Base-by-base conservation (phyloP, 805 yeast species). In the Saturnispora gosingensis region DNA sequence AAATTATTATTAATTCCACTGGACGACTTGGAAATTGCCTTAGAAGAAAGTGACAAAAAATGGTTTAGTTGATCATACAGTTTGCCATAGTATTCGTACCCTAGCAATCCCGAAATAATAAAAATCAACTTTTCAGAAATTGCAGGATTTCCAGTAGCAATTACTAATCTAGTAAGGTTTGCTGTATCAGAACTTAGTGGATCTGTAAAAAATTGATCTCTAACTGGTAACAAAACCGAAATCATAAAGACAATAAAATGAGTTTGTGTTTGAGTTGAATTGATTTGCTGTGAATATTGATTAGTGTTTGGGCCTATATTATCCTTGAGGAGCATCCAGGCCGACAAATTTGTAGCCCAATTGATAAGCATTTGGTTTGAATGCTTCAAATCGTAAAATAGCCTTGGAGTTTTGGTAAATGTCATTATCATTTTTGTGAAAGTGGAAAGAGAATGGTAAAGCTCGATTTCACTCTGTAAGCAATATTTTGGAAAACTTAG, bases 271-370 rank as follows among this genome's bases (percentile, higher is more conserved):
- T 42, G 46, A 10, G 32, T 32, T 13, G 28, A 8, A 15, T 35
- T 39, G 13, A 7, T 16, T 36, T 44, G 46, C 5, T 16, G 36
- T 10, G 27, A 15, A 10, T 16, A 8, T 24, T 46, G 48, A 13
- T n/a, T 10, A 13, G 44, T 8, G 11, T 27, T 39, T 30, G 20
- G 16, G 7, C 15, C 18, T 15, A 30, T 43, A 7, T 68, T 80
- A 54, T 78, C 83, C 58, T 78, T 78, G 57, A 74, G 71, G 57
- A 77, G 81, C 18, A 78, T 61, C 83, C 83, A 78, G 35, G 76
- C 70, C 18, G 77, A 65, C 2, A 77, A 69, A 49, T 75, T 78
- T 30, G 74, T 66, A 0, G 77, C 75, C 83, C 83, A 78, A 52
- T 73, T 73, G 18, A 74, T 59, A 40, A 78, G 57, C 44, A 70